Evolutionary conservation across 139 green algal genomes (phyloP).

Genomic region (Trebouxia sp.): DNA sequence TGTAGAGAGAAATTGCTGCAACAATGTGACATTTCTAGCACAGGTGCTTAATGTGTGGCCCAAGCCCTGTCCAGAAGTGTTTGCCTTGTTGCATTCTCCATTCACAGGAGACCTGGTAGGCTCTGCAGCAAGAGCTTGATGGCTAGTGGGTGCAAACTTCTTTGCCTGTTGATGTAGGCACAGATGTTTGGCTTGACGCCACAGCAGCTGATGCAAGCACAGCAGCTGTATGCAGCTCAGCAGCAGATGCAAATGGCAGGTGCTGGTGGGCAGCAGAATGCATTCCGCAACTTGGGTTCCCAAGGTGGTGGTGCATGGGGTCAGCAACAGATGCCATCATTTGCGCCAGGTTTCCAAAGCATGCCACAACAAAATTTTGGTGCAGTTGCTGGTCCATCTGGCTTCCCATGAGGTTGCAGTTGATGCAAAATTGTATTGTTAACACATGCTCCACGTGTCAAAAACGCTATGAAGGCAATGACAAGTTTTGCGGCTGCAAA

Average conservation of each 20-base stretch:
- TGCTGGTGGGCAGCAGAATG: not conserved
- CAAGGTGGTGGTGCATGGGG: not conserved
- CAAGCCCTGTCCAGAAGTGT: too few relatives aligned
- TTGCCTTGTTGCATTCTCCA: too few relatives aligned
- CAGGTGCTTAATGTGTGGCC: too few relatives aligned
- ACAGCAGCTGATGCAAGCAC: constrained; percentile 28
- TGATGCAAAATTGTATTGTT: not conserved
- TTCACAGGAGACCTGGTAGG: too few relatives aligned
- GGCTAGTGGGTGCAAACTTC: too few relatives aligned
- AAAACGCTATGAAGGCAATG: too few relatives aligned
- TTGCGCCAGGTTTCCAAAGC: not conserved
- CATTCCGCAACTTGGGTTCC: not conserved
- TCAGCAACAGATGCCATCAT: not conserved
- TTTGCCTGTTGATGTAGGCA: not conserved
- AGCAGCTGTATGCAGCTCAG: constrained; percentile 26
- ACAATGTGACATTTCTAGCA: too few relatives aligned
- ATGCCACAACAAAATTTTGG: not conserved
- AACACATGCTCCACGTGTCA: too few relatives aligned
- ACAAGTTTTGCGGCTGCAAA: too few relatives aligned
- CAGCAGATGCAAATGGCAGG: constrained; percentile 24
- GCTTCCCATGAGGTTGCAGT: not conserved
- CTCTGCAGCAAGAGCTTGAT: too few relatives aligned
- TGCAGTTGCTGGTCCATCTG: not conserved
- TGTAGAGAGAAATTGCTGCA: too few relatives aligned
- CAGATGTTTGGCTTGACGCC: constrained; percentile 11